Evolutionary conservation across 2,329 filamentous ascomycete genomes (phyloP).

Genomic region (Hymenoscyphus fraxineus): DNA sequence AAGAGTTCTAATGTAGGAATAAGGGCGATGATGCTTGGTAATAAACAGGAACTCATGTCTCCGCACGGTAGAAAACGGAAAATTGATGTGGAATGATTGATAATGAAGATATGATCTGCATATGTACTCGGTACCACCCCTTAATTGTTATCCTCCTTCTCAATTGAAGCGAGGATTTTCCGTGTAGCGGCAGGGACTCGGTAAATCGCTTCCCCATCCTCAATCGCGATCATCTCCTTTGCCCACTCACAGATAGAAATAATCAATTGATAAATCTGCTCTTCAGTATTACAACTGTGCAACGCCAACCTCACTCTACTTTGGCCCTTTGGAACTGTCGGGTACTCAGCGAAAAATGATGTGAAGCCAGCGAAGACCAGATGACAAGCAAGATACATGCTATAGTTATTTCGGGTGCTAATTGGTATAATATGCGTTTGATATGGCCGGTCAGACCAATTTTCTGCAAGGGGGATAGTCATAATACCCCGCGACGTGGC

Average conservation of each 20-base stretch:
- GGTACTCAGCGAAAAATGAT: constrained; percentile 35
- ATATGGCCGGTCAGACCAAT: constrained; percentile 3
- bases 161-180: not conserved
- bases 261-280: constrained; percentile 36
- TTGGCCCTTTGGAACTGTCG: constrained; percentile 40
- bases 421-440: constrained; percentile 3
- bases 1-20: too few species aligned
- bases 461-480: not conserved
- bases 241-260: constrained; percentile 34
- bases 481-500: not conserved
- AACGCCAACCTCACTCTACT: constrained; percentile 40
- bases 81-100: too few species aligned
- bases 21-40: too few species aligned
- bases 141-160: not conserved
- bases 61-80: too few species aligned
- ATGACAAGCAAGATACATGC: constrained; percentile 1
- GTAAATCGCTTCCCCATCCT: constrained; percentile 7
- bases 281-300: constrained; percentile 40
- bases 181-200: not conserved
- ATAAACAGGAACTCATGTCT: too few species aligned
- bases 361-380: not conserved
- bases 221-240: constrained; percentile 33
- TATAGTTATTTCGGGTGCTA: not conserved
- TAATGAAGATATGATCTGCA: not conserved
- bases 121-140: not conserved